phyloP scores from a whole-genome alignment of 2,329 filamentous ascomycete genomes.

The Pleoardoris graminearum region DNA sequence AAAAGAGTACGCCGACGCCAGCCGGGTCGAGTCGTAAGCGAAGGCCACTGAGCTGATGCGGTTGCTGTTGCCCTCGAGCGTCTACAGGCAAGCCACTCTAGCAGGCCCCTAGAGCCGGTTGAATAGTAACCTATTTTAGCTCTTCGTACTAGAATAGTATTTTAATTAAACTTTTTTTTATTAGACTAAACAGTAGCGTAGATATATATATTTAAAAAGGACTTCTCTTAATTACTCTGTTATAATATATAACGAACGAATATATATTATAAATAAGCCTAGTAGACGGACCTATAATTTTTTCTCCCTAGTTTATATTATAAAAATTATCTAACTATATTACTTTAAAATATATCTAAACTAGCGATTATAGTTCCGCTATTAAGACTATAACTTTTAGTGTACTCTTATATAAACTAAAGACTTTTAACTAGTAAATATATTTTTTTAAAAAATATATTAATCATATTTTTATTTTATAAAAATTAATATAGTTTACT shows the following conservation, averaged over 20 bases:
- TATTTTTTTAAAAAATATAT: slow-evolving; percentile 3
- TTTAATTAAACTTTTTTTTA: slow-evolving; percentile 9
- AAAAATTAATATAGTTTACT: background rate
- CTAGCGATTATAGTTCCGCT: slow-evolving; percentile 12
- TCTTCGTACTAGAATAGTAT: slow-evolving; percentile 12
- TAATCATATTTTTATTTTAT: background rate
- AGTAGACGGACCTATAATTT: background rate
- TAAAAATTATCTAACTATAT: too few relatives aligned
- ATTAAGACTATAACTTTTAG: slow-evolving; percentile 17
- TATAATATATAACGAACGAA: slow-evolving; percentile 24
- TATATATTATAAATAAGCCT: slow-evolving; percentile 15
- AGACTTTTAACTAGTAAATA: slow-evolving; percentile 12
- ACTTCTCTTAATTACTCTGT: slow-evolving; percentile 14
- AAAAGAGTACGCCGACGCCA: background rate
- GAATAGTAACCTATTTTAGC: background rate
- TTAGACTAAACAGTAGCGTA: slow-evolving; percentile 14
- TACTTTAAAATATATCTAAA: background rate
- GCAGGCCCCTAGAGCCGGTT: background rate
- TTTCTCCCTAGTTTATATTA: too few relatives aligned
- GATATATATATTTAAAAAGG: slow-evolving; percentile 23
- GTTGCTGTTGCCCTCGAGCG: background rate
- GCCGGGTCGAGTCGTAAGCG: background rate
- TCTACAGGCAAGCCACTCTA: background rate
- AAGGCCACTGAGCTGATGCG: background rate
- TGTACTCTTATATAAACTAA: slow-evolving; percentile 20